Evolutionary conservation across 2,329 filamentous ascomycete species (phyloP).

Genomic region (Thielaviopsis populi): DNA sequence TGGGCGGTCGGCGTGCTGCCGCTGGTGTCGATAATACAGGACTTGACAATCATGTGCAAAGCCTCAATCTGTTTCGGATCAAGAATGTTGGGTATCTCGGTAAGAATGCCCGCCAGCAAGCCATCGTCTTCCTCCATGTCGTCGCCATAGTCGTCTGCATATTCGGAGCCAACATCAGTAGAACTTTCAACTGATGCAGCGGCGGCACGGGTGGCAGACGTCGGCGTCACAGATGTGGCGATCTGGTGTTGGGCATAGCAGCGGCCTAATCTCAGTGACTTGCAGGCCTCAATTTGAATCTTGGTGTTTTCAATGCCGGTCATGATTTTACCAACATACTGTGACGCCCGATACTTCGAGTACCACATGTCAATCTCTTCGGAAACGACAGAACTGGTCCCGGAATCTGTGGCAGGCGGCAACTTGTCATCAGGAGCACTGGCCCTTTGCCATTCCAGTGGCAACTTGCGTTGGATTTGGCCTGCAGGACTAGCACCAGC

Average conservation of each 20-base stretch:
- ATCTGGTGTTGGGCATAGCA: constrained; percentile 11
- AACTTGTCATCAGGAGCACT: constrained; percentile 15
- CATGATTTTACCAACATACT: constrained; percentile 26
- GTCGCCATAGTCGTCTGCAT: constrained; percentile 35
- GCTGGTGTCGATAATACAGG: constrained; percentile 73
- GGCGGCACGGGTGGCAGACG: neutral
- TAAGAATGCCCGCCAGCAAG: constrained; percentile 68
- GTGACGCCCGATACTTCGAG: constrained; percentile 20
- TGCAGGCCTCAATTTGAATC: constrained; percentile 43
- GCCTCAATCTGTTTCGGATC: constrained; percentile 93
- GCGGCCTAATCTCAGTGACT: constrained; percentile 24
- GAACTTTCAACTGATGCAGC: constrained; percentile 10
- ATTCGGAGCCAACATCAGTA: constrained; percentile 14
- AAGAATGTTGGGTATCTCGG: constrained; percentile 85
- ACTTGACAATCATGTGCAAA: constrained; percentile 92
- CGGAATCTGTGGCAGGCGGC: constrained; percentile 17
- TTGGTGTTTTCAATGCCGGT: constrained; percentile 46
- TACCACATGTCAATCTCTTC: constrained; percentile 52
- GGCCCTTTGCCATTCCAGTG: constrained; percentile 26
- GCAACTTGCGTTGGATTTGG: constrained; percentile 42
- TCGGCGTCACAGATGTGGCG: constrained; percentile 8
- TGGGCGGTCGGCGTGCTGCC: constrained; percentile 26
- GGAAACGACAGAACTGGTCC: constrained; percentile 30
- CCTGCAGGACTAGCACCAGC: constrained; percentile 32
- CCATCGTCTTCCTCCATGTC: constrained; percentile 58